Conservation (phyloP, 164 flowering plant species). For the Saururus chinensis region DNA sequence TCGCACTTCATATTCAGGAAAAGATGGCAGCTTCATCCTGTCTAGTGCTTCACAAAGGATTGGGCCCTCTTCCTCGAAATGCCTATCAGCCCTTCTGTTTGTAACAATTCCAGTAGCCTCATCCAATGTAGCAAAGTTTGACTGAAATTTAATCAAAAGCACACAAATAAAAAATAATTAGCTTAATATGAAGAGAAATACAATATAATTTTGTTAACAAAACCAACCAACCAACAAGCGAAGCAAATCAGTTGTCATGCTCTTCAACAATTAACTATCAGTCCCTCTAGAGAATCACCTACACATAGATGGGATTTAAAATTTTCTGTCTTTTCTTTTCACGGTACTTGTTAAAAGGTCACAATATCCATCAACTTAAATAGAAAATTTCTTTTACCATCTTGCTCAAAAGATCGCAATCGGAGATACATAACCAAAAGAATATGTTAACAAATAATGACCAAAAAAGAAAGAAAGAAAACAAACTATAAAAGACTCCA, state of each 20-base stretch:
- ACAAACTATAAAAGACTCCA: too few relatives aligned
- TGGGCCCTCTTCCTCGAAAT: conserved; percentile 98
- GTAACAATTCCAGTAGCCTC: conserved; percentile 74
- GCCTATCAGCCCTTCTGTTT: conserved; percentile 93
- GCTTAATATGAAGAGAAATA: background rate
- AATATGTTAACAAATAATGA: too few relatives aligned
- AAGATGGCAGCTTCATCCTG: conserved; percentile 87
- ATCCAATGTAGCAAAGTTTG: conserved; percentile 90
- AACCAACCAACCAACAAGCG: background rate
- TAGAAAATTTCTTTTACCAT: background rate
- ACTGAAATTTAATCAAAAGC: conserved; percentile 29
- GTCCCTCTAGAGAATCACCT: too few relatives aligned
- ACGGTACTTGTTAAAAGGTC: background rate
- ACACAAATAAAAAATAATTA: background rate
- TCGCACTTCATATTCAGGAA: conserved; percentile 88
- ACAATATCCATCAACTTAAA: background rate
- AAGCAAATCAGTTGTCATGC: background rate
- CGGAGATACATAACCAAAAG: background rate
- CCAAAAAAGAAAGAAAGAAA: too few relatives aligned
- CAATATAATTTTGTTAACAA: too few relatives aligned
- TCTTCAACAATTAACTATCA: background rate
- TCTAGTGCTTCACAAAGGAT: conserved; percentile 89
- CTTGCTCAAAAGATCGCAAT: background rate
- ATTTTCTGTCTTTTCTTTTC: background rate
- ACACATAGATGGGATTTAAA: background rate